Conservation (phyloP, 2,329 filamentous ascomycete genomes). For the Aureobasidium lini region DNA sequence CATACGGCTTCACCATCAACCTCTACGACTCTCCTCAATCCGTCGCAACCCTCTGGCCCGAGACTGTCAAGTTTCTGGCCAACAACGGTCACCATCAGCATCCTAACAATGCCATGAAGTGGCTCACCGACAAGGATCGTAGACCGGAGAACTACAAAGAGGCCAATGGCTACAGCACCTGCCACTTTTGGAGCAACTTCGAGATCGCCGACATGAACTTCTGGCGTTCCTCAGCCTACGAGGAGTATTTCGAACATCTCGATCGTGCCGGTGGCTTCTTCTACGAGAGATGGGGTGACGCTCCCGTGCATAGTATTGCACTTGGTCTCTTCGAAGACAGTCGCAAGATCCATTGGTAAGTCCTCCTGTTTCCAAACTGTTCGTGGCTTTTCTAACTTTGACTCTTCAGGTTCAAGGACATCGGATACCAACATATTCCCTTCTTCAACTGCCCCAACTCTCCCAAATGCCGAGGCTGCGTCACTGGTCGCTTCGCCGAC, state of each 20-base stretch:
- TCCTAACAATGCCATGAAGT: constrained; percentile 76
- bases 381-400: not conserved
- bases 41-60: constrained; percentile 87
- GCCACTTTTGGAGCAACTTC: constrained; percentile 99
- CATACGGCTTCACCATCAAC: constrained; percentile 87
- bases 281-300: constrained; percentile 97
- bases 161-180: constrained; percentile 92
- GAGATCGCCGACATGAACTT: constrained; percentile 91
- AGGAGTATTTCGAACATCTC: constrained; percentile 93
- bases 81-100: constrained; percentile 67
- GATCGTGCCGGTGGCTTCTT: constrained; percentile 95
- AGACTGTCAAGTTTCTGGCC: constrained; percentile 82
- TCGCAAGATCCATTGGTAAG: constrained; percentile 85
- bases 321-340: constrained; percentile 87
- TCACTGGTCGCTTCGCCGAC: constrained; percentile 80
- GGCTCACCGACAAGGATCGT: constrained; percentile 71
- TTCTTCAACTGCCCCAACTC: constrained; percentile 99
- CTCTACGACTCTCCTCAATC: constrained; percentile 87
- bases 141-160: constrained; percentile 72
- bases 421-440: constrained; percentile 95
- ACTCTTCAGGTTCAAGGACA: constrained; percentile 84
- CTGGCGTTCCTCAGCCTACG: constrained; percentile 83
- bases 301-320: constrained; percentile 91
- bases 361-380: constrained; percentile 15
- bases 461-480: constrained; percentile 82